Evolutionary conservation across 2,329 filamentous ascomycete species (phyloP), one percentile per base, ranked within the genome.

Genomic region (Ciborinia camelliae): DNA sequence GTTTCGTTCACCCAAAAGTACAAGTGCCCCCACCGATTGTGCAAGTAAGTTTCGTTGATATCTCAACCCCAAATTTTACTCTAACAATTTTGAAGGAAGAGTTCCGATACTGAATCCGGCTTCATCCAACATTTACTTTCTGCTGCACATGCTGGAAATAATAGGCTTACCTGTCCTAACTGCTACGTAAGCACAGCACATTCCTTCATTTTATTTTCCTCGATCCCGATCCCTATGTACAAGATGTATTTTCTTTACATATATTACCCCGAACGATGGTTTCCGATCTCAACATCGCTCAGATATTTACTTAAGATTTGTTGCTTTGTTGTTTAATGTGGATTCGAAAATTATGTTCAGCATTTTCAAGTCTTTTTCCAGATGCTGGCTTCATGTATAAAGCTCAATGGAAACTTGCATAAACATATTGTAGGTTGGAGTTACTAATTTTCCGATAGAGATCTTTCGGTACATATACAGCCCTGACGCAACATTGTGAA

Each of bases 401-500:
- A 48, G 30, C n/a, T 9, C 28, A 32, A 35, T 4, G 7, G 4
- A 15, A 45, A 2, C 15, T 35, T 18, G 4, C 9, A 35, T 2
- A 20, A 14, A 32, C 7, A 23, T 58, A 3, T 1, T 26, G 12
- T 8, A 12, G 7, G 12, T 43, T 8, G 4, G 53, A 35, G 14
- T 48, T 47, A 35, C 55, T 59, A 48, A 59, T 12, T 23, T 12
- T 47, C 26, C 12, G 14, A 47, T 37, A 59, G 55, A 32, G 50
- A 43, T 15, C 69, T 9, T 85, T 82, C 70, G 72, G 73, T 9
- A 76, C 75, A 2, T 72, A 80, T 26, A 72, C 77, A 20, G 76
- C 79, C 2, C 77, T 85, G 39, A 77, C 80, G 4, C 76, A 78
- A 54, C 84, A 86, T 67, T 78, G 77, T 28, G 83, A 86, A 69